phyloP scores from a whole-genome alignment of 495 filamentous ascomycete genomes.

The Staphylotrichum longicolle region DNA sequence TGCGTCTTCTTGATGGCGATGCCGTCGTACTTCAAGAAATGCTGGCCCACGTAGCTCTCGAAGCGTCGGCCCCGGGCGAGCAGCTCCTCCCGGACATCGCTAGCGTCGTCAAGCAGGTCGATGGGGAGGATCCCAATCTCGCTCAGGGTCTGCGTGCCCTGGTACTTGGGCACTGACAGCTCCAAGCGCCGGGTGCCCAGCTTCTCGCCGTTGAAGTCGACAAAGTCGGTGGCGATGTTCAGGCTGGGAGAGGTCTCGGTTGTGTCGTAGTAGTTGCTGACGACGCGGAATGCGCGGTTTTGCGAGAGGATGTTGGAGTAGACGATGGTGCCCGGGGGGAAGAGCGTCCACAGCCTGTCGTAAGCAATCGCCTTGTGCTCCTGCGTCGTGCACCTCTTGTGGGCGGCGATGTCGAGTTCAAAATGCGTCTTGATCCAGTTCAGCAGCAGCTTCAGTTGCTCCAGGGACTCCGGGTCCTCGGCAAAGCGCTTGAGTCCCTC shows the following conservation, averaged over 20 bases:
- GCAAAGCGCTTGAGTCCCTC: slow-evolving; percentile 32
- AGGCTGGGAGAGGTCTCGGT: slow-evolving; percentile 17
- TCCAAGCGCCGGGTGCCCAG: slow-evolving; percentile 28
- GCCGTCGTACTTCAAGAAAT: slow-evolving; percentile 33
- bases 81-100: slow-evolving; percentile 26
- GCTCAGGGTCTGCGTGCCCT: slow-evolving; percentile 26
- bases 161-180: slow-evolving; percentile 30
- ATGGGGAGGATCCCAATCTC: slow-evolving; percentile 34
- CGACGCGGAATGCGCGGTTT: slow-evolving; percentile 34
- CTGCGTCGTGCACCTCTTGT: slow-evolving; percentile 29
- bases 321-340: slow-evolving; percentile 31
- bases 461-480: slow-evolving; percentile 30
- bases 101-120: slow-evolving; percentile 26
- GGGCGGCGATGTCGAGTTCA: slow-evolving; percentile 34
- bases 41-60: slow-evolving; percentile 33
- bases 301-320: slow-evolving; percentile 29
- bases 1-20: slow-evolving; percentile 31
- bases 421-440: slow-evolving; percentile 39
- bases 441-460: slow-evolving; percentile 34
- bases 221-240: slow-evolving; percentile 19
- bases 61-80: slow-evolving; percentile 36
- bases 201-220: slow-evolving; percentile 39
- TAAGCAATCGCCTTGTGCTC: slow-evolving; percentile 34
- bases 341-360: slow-evolving; percentile 40
- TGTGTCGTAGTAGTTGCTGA: slow-evolving; percentile 25